These are phyloP conservation scores for Triticum timopheevii DNA, from an alignment of 176 grass and related monocot species.

Conservation along the genomic window DNA sequence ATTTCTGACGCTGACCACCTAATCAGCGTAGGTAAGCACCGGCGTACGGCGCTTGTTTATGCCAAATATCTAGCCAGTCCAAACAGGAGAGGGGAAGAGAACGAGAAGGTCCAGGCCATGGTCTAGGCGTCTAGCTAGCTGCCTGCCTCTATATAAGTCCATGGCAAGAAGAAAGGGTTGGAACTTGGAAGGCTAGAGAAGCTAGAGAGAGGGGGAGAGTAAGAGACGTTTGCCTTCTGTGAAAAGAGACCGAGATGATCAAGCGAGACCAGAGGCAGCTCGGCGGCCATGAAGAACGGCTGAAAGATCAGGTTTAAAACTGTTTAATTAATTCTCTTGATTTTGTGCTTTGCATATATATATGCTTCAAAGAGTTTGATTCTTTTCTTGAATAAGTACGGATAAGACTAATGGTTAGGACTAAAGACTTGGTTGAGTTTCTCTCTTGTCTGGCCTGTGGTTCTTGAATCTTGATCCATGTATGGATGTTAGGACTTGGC, in stretches of 20 bases:
- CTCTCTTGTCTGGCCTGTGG: not conserved
- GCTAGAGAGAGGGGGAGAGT: conserved; percentile 10
- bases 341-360: not conserved
- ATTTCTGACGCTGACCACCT: conserved; percentile 55
- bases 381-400: not conserved
- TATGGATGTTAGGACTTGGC: not conserved
- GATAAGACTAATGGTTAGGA: not conserved
- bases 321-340: not conserved
- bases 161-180: conserved; percentile 9
- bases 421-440: not conserved
- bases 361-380: conserved; percentile 6
- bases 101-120: conserved; percentile 13
- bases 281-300: conserved; percentile 3
- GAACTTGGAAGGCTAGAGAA: not conserved
- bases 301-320: conserved; percentile 31
- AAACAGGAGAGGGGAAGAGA: conserved; percentile 34
- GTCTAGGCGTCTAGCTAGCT: not conserved
- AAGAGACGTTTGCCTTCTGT: not conserved
- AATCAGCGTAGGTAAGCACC: conserved; percentile 56
- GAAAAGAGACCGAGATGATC: too few relatives aligned
- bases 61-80: conserved; percentile 32
- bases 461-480: conserved; percentile 2
- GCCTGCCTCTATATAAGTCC: conserved; percentile 26
- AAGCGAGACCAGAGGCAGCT: conserved; percentile 25
- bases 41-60: conserved; percentile 49